Evolutionary conservation across 2,329 filamentous ascomycete genomes (phyloP).

Genomic region (Alternaria sp.): DNA sequence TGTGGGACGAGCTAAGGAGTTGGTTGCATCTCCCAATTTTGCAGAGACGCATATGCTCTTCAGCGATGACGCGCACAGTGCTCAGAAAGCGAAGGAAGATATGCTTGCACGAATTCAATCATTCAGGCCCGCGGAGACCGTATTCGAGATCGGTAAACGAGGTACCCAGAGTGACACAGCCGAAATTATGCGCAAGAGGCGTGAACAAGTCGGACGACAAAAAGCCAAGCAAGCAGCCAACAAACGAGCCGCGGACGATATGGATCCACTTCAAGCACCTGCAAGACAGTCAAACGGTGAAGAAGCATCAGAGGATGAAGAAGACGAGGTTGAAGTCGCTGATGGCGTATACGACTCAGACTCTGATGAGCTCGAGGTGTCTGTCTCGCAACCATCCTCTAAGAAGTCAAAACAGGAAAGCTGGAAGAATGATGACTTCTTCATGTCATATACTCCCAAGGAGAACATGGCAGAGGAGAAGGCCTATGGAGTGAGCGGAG

Average conservation of each 20-base stretch:
- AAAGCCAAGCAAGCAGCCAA: conserved; percentile 49
- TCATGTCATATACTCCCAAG: conserved; percentile 94
- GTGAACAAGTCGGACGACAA: conserved; percentile 71
- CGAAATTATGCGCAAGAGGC: conserved; percentile 76
- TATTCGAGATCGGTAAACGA: conserved; percentile 89
- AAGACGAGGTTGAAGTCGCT: conserved; percentile 45
- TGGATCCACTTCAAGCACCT: conserved; percentile 7
- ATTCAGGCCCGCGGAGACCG: conserved; percentile 88
- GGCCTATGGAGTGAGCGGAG: conserved; percentile 90
- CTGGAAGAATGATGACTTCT: conserved; percentile 86
- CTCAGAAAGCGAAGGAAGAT: conserved; percentile 72
- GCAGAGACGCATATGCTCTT: conserved; percentile 82
- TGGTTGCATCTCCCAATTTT: conserved; percentile 74
- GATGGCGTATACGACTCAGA: conserved; percentile 52
- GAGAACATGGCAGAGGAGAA: conserved; percentile 86
- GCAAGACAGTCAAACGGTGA: conserved; percentile 21
- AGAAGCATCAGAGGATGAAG: conserved; percentile 44
- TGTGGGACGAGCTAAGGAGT: conserved; percentile 81
- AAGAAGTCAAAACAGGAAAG: conserved; percentile 50
- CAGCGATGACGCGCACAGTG: conserved; percentile 63
- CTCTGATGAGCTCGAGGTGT: conserved; percentile 61
- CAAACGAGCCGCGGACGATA: conserved; percentile 34
- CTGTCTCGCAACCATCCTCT: conserved; percentile 51
- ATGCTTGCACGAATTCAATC: conserved; percentile 90
- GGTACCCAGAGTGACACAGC: conserved; percentile 69